Evolutionary conservation across 2,329 filamentous ascomycete species (phyloP).

Genomic region (Penicillium vulpinum): DNA sequence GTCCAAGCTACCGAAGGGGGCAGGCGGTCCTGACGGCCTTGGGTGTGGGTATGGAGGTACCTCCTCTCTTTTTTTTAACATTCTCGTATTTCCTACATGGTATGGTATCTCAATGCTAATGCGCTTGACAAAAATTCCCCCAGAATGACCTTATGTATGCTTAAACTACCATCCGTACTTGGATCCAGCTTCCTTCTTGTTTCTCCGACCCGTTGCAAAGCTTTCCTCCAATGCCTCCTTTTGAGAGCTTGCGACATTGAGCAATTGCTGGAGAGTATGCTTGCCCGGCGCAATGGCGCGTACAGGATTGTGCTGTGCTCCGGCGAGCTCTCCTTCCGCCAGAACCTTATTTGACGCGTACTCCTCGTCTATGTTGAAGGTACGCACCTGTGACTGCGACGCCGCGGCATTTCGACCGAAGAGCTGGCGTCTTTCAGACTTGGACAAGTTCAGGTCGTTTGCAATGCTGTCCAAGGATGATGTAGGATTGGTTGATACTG

Average conservation of each 20-base stretch:
- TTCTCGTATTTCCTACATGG: background rate
- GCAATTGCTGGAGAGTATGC: constrained; percentile 83
- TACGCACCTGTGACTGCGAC: constrained; percentile 68
- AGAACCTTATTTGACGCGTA: constrained; percentile 82
- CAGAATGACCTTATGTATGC: background rate
- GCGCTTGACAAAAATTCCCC: background rate
- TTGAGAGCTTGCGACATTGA: constrained; percentile 78
- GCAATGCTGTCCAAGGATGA: constrained; percentile 67
- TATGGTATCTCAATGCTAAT: constrained; percentile 17
- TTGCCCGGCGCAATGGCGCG: constrained; percentile 82
- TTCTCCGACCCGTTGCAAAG: constrained; percentile 77
- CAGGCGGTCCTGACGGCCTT: background rate
- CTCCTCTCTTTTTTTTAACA: background rate
- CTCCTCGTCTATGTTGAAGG: constrained; percentile 86
- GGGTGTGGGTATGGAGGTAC: background rate
- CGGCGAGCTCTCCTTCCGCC: constrained; percentile 54
- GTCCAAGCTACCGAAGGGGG: background rate
- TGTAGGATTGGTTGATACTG: constrained; percentile 8
- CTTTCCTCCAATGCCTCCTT: constrained; percentile 87
- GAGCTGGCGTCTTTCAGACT: constrained; percentile 74
- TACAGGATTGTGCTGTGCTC: constrained; percentile 73
- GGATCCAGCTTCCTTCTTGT: constrained; percentile 76
- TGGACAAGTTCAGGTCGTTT: constrained; percentile 74
- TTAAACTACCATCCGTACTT: constrained; percentile 73
- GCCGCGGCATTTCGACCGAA: constrained; percentile 66